These are phyloP conservation scores for Cardamine occulta DNA, from an alignment of 345 rosid species.

Conservation along the genomic window DNA sequence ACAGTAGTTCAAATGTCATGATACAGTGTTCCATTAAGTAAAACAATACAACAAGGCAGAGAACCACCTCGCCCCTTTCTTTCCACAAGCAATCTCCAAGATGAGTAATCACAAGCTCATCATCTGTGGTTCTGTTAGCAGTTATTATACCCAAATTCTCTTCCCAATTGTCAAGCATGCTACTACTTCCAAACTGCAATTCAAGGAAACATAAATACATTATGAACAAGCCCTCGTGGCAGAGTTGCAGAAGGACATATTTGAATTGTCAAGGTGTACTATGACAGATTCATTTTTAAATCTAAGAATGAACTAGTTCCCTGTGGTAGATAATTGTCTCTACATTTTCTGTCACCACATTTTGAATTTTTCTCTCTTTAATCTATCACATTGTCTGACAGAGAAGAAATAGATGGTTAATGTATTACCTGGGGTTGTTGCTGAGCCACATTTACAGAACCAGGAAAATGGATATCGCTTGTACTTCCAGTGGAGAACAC, in stretches of 20 bases:
- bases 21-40: conserved; percentile 23
- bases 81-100: conserved; percentile 99
- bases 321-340: not conserved
- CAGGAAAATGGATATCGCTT: conserved; percentile 46
- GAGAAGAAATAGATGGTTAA: conserved; percentile 2
- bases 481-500: conserved; percentile 64
- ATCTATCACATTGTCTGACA: conserved; percentile 5
- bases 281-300: no score
- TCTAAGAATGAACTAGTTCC: conserved; percentile 11
- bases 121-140: conserved; percentile 96
- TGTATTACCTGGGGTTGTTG: conserved; percentile 65
- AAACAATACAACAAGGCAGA: conserved; percentile 27
- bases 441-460: conserved; percentile 48
- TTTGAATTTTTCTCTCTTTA: not conserved
- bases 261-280: no score
- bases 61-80: conserved; percentile 89
- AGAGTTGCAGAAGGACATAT: conserved; percentile 2
- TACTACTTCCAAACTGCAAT: conserved; percentile 63
- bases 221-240: not conserved
- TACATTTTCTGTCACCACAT: not conserved
- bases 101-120: conserved; percentile 92
- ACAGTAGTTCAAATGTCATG: conserved; percentile 40
- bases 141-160: conserved; percentile 95
- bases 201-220: conserved; percentile 32
- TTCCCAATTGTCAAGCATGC: conserved; percentile 99